phyloP scores from a whole-genome alignment of 768 basidiomycete species.

The Mrakia hoshinonis region DNA sequence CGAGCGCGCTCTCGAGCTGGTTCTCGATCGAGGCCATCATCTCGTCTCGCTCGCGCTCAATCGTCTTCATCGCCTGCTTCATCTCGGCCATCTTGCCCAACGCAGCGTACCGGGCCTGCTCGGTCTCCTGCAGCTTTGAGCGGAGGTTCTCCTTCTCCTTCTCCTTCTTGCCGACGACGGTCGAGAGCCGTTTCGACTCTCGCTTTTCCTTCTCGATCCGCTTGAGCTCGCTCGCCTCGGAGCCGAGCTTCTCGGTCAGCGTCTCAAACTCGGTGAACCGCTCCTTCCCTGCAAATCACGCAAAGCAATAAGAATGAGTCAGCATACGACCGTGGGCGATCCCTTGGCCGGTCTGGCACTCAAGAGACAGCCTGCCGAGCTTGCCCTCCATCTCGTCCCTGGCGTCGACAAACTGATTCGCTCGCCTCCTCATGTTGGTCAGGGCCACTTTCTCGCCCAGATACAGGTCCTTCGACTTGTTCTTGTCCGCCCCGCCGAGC shows the following conservation, averaged over 20 bases:
- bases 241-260: conserved; percentile 82
- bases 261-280: conserved; percentile 91
- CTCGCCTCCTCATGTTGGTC: conserved; percentile 79
- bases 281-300: conserved; percentile 55
- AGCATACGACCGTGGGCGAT: too few species aligned
- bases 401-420: conserved; percentile 88
- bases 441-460: conserved; percentile 77
- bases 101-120: conserved; percentile 71
- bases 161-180: conserved; percentile 64
- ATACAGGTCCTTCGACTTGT: conserved; percentile 60
- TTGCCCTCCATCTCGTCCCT: conserved; percentile 39
- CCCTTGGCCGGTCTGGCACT: too few species aligned
- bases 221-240: conserved; percentile 74
- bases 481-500: conserved; percentile 65
- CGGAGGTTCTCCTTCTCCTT: conserved; percentile 71
- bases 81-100: conserved; percentile 71
- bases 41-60: conserved; percentile 39
- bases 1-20: conserved; percentile 35
- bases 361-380: conserved; percentile 78
- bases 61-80: conserved; percentile 63
- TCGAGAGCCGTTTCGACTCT: conserved; percentile 75
- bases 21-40: conserved; percentile 38
- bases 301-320: background rate
- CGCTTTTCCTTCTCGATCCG: conserved; percentile 87
- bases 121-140: conserved; percentile 73